These are phyloP conservation scores for Vitis rotundifolia DNA, from an alignment of 164 flowering plant genomes.

Conservation along the genomic window DNA sequence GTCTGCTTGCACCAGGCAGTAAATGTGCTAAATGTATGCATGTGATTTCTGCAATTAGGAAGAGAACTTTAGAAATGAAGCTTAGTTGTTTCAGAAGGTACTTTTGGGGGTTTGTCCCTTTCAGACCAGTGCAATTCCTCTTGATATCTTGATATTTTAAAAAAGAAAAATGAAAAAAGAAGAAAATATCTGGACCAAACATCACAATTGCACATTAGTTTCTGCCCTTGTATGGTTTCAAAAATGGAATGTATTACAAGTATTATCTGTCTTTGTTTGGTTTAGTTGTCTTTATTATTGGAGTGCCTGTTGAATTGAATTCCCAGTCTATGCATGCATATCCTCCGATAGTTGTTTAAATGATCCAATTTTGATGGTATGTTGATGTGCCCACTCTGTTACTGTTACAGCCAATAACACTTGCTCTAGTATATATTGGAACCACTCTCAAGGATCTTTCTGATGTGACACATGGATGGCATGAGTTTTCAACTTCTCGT, in stretches of 20 bases:
- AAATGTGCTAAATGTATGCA: no score
- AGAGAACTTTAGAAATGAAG: no score
- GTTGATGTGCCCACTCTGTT: constrained; percentile 11
- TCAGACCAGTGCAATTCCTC: no score
- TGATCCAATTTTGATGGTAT: background rate
- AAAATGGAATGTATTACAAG: background rate
- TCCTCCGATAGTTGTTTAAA: no score
- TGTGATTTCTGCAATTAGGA: no score
- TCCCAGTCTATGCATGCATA: no score
- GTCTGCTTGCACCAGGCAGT: no score
- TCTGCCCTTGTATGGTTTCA: background rate
- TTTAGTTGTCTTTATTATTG: no score
- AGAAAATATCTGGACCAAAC: background rate
- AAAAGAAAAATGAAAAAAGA: background rate
- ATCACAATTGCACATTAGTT: background rate
- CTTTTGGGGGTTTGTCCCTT: no score
- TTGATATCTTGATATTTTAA: background rate
- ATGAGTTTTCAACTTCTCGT: constrained; percentile 68
- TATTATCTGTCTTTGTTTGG: no score
- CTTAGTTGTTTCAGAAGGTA: no score
- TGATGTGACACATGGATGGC: constrained; percentile 97
- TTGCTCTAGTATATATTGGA: constrained; percentile 87
- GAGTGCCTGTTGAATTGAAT: no score
- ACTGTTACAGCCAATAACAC: constrained; percentile 76
- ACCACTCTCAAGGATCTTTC: constrained; percentile 97